Evolutionary conservation across 306 rosid species (phyloP), one percentile per base, ranked within the genome.

Genomic region (Sicyos baderoa): DNA sequence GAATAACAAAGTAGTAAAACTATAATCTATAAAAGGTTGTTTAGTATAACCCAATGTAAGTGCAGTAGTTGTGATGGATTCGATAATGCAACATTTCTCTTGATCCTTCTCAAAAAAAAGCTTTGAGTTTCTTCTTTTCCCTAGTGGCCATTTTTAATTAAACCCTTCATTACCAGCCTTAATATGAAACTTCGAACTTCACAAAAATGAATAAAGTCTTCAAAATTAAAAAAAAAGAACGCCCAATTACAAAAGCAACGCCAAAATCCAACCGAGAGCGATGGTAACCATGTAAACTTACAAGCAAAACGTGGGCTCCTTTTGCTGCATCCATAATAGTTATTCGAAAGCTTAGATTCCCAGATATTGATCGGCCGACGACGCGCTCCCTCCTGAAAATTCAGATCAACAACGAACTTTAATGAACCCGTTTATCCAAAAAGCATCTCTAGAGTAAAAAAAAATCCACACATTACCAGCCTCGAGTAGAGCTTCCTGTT

Each of bases 311-410:
- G 67, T 0, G 90, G 95, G 9, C 90, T 89, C 75, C 97, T 84
- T 60, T 83, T 87, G 75, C 90, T 84, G 77, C 99, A 94, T 68
- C 91, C 91, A 62, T 84, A 78, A 80, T 85, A 94, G 70, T 84
- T 79, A 48, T 89, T 84, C 12, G 97, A 86, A 82, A 84, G 82
- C 35, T 84, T 84, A 27, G 99, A 94, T 72, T 86, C 80, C 99
- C 99, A 94, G 59, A 90, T 89, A 77, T 89, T 91, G 69, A 90
- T 82, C 52, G 85, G 79, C 44, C 74, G 82, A 18, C 68, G 88
- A 72, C 81, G 86, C 75, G 71, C 79, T 44, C 78, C 87, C 73
- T 78, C 85, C 96, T 89, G 60, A 77, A 78, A 66, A 55, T 50
- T 72, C 65, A 62, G 57, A 53, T 60, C 53, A 75, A 68, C 15